Evolutionary conservation across 495 filamentous ascomycete genomes (phyloP), one percentile per base, ranked within the genome.

Genomic region (Xylaria curta): DNA sequence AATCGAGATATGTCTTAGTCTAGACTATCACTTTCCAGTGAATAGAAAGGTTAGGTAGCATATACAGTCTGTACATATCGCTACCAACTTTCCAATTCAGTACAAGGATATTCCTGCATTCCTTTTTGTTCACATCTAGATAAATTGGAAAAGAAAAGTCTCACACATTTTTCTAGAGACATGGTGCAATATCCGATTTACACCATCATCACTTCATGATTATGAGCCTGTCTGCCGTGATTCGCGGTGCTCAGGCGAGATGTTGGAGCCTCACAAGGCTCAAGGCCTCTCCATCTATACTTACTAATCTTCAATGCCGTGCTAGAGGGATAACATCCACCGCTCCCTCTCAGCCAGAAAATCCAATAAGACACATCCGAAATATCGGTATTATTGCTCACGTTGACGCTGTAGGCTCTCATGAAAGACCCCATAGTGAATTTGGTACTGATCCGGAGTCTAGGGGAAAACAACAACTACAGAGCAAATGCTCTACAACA

Each of bases 331-430:
- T 60, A 62, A 70, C 76, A 9, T 74, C 68, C 31, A 67, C 13
- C 4, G 31, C 69, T 28, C 9, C 44, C 38, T 19, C 62, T 51
- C 53, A 78, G 42, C 78, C 81, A 15, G 81, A 84, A 19, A 71
- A 81, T 28, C 79, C 74, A 44, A 79, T 83, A 17, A 75, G 82
- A 24, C 81, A 76, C 68, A 96, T 95, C 62, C 87, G 96, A 71
- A 99, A 99, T 79, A 98, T 99, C 82, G 97, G 97, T 49, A 99
- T 99, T 72, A 97, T 99, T 80, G 97, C 97, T 47, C 97, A 99
- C 81, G 97, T 98, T 72, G 97, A 98, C 89, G 97, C 97, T 59
- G 92, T 94, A 82, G 66, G 89, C 85, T 8, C 44, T 51, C 31
- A 54, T 9, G 12, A 15, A 47, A 36, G 3, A 7, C 24, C 6